Evolutionary conservation across 2,329 filamentous ascomycete species (phyloP), one percentile per base, ranked within the genome.

Genomic region (Claviceps maximensis): DNA sequence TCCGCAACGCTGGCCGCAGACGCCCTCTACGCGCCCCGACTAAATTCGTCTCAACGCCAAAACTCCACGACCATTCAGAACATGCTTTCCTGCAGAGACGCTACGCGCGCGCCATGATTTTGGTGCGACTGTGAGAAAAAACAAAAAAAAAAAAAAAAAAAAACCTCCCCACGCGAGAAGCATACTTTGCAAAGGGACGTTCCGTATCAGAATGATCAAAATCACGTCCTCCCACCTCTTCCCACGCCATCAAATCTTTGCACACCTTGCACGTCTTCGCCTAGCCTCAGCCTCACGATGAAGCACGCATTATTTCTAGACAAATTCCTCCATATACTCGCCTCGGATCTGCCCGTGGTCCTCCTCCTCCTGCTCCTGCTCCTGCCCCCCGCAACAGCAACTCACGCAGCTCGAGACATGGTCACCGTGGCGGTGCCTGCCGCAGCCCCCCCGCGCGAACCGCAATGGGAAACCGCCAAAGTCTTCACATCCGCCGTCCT

Each of bases 401-500:
- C 15, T 10, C 27, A 7, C 12, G 42, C 46, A 29, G 13, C 25
- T 4, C 36, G 44, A 23, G 49, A 42, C 23, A 33, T 36, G 25
- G 36, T 50, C 7, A 54, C 42, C 38, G 42, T 56, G 46, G 51
- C 49, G n/a, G 46, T 19, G 9, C 27, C 45, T 10, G 38, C 52
- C 3, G 21, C 47, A n/a, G 45, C 53, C 4, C 52, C 54, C 23
- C 40, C 49, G 10, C 41, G 52, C 41, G 49, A 49, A 36, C 52
- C 54, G 17, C 52, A 54, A 27, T 56, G 49, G 49, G 45, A 50
- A 10, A 44, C 25, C 1, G 13, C 29, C 3, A 23, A 31, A 13
- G 8, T 36, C 51, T 79, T 80, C 66, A 69, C 68, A 2, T 71
- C 71, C 15, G 75, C 79, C n/a, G 67, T 87, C 25, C 74, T 89